Percentiles rank a stretch among this genome's conserved stretches.
phyloP scores from a whole-genome alignment of 2,329 filamentous ascomycete genomes.

The Botrytis paeoniae region DNA sequence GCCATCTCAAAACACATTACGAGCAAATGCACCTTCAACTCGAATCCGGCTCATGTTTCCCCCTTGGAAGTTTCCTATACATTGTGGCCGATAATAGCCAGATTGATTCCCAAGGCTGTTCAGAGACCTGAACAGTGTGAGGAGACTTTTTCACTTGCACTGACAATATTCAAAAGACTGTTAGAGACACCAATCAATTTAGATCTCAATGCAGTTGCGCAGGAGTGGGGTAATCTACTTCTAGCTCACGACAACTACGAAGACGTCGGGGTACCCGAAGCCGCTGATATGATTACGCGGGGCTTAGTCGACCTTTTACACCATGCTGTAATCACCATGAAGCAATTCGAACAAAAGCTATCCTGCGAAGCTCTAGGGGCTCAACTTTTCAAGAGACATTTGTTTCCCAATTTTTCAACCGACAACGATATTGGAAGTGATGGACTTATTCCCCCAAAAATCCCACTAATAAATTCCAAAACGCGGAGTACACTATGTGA shows the following conservation, averaged over 20 bases:
- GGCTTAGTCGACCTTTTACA: conserved; percentile 41
- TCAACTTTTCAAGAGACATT: conserved; percentile 58
- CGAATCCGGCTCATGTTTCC: conserved; percentile 34
- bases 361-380: conserved; percentile 43
- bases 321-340: conserved; percentile 36
- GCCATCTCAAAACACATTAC: conserved; percentile 35
- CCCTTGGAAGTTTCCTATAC: conserved; percentile 44
- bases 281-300: conserved; percentile 37
- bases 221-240: conserved; percentile 39
- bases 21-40: conserved; percentile 35
- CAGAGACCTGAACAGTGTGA: conserved; percentile 33
- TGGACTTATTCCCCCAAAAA: conserved; percentile 37
- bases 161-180: conserved; percentile 43
- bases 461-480: conserved; percentile 51
- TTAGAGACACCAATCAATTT: conserved; percentile 34
- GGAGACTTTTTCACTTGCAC: conserved; percentile 42
- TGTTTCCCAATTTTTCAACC: conserved; percentile 56
- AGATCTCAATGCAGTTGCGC: conserved; percentile 30
- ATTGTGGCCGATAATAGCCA: conserved; percentile 45
- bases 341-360: conserved; percentile 30
- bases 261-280: conserved; percentile 38
- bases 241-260: conserved; percentile 44
- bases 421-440: conserved; percentile 36
- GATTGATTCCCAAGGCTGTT: conserved; percentile 31
- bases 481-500: conserved; percentile 60